phyloP scores from a whole-genome alignment of 2,329 filamentous ascomycete species.

The Knufia fluminis region DNA sequence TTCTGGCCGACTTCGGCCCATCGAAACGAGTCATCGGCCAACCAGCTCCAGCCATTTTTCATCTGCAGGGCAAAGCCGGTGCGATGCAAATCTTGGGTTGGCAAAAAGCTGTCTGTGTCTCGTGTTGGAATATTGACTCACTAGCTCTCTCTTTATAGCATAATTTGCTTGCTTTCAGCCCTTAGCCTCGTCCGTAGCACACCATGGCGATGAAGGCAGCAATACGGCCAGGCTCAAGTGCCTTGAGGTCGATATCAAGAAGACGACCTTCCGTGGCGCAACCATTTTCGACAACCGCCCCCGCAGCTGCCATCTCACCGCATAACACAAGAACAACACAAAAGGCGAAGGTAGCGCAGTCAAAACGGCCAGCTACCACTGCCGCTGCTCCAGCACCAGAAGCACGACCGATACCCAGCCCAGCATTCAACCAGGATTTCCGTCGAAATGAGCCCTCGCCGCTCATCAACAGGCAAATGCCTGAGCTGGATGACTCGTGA shows the following conservation, averaged over 20 bases:
- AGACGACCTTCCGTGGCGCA: slow-evolving; percentile 33
- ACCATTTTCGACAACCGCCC: slow-evolving; percentile 37
- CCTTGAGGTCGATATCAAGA: slow-evolving; percentile 38
- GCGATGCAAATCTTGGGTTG: not conserved
- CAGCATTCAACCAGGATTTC: slow-evolving; percentile 47
- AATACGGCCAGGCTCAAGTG: slow-evolving; percentile 40
- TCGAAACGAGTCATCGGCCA: not conserved
- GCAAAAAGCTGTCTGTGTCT: slow-evolving; percentile 5
- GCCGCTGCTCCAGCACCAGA: slow-evolving; percentile 43
- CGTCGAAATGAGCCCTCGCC: slow-evolving; percentile 58
- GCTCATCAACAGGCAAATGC: slow-evolving; percentile 50
- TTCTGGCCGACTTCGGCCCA: slow-evolving; percentile 2
- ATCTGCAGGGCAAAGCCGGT: not conserved
- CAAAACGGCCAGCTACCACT: slow-evolving; percentile 39
- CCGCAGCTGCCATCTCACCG: slow-evolving; percentile 38
- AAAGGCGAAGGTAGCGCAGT: slow-evolving; percentile 25
- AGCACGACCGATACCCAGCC: slow-evolving; percentile 52
- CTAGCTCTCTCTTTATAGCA: not conserved
- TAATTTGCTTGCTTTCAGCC: not conserved
- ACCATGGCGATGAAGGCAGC: slow-evolving; percentile 32
- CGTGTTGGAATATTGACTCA: slow-evolving; percentile 7
- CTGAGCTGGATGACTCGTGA: slow-evolving; percentile 73
- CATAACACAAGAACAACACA: slow-evolving; percentile 31
- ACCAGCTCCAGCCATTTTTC: slow-evolving; percentile 1
- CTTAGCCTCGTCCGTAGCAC: slow-evolving; percentile 1